These are phyloP conservation scores for Psophocarpus tetragonolobus DNA, from an alignment of 306 rosid genomes.

Conservation along the genomic window DNA sequence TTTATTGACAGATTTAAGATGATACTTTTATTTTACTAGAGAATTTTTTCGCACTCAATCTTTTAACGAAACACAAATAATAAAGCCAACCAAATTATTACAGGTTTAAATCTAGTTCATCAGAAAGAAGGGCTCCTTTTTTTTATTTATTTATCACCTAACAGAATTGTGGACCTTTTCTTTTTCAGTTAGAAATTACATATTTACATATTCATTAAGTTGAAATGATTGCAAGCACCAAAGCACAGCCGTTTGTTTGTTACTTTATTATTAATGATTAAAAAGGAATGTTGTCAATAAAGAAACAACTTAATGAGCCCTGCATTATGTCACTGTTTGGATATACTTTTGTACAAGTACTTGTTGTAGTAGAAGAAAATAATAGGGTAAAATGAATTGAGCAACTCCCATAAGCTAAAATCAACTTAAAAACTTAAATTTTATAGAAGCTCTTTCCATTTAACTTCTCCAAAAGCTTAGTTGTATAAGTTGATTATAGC, in stretches of 20 bases:
- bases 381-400: background rate
- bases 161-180: background rate
- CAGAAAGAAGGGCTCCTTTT: background rate
- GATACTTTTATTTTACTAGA: background rate
- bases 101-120: constrained; percentile 3
- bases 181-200: background rate
- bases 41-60: background rate
- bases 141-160: background rate
- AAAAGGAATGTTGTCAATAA: constrained; percentile 14
- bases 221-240: constrained; percentile 28
- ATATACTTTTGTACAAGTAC: background rate
- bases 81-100: background rate
- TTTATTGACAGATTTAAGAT: background rate
- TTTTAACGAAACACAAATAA: background rate
- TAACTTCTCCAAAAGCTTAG: background rate
- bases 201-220: constrained; percentile 7
- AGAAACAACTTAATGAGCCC: constrained; percentile 19
- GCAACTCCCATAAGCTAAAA: background rate
- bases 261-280: background rate
- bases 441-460: background rate
- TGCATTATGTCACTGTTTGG: background rate
- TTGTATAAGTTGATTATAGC: background rate
- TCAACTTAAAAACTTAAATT: background rate
- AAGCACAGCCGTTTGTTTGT: background rate
- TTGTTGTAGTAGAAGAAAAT: background rate